Base-by-base conservation (phyloP, 2,329 filamentous ascomycete genomes). In the Paraphoma chrysanthemicola region DNA sequence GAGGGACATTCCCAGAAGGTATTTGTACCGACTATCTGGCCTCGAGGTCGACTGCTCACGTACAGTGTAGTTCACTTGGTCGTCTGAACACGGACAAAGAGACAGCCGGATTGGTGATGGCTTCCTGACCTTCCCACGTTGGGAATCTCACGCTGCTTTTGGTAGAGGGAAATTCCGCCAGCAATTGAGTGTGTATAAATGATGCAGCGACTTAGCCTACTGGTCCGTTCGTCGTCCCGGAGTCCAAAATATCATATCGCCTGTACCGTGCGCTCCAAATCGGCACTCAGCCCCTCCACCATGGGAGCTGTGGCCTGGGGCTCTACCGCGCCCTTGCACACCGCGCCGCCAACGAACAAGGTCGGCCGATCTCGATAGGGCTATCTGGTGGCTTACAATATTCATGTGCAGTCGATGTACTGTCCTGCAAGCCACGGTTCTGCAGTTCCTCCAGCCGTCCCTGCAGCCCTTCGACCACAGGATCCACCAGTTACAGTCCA, bases 51-150 rank as follows among this genome's bases (percentile, higher is more conserved):
- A 70, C 67, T 73, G 69, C 69, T 74, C 69, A 74, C 69, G 64
- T 72, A 71, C 62, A 65, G 51, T 68, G 60, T 64, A 70, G 67
- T 62, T 64, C 62, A 69, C 60, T 56, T 66, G 58, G 61, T 63
- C 62, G 69, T 62, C 73, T 75, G 70, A 75, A 72, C 68, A 72
- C 73, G 74, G 74, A 77, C 74, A 77, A 77, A 76, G 74, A 72
- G 65, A 62, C 64, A 60, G 63, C 73, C 72, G 74, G 71, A 75
- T 76, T 62, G 68, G 73, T 75, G 60, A 64, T 68, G 64, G 67
- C 59, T 65, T 70, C 62, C 60, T 59, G 61, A 67, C 60, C 64
- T 71, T 72, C 64, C 72, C 69, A 69, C 70, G 63, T 69, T 57
- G 53, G 66, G 67, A 63, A 67, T 48, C 55, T 56, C 55, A 53